Conservation (phyloP, 345 rosid species). For the Mangifera indica region DNA sequence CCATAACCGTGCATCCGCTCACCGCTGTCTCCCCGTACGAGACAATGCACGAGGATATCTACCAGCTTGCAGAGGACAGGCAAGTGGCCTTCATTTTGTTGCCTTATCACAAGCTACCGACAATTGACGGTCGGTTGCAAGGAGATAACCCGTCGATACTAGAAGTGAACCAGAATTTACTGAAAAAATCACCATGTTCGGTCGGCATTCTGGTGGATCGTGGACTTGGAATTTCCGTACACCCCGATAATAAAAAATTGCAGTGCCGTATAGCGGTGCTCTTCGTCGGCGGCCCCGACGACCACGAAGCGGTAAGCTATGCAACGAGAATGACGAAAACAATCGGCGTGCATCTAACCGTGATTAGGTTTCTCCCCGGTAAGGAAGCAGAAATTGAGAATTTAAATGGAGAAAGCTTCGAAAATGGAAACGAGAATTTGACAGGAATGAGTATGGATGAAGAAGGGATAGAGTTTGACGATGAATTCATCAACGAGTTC, state of each 20-base stretch:
- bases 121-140: slow-evolving; percentile 10
- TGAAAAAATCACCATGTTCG: slow-evolving; percentile 27
- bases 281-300: slow-evolving; percentile 33
- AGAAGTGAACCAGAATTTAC: slow-evolving; percentile 21
- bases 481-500: slow-evolving; percentile 37
- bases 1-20: slow-evolving; percentile 22
- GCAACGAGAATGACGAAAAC: slow-evolving; percentile 28
- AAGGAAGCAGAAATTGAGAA: background rate
- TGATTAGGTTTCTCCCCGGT: slow-evolving; percentile 17
- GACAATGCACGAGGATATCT: slow-evolving; percentile 35
- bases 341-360: slow-evolving; percentile 11
- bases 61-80: slow-evolving; percentile 31
- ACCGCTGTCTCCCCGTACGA: slow-evolving; percentile 32
- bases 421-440: background rate
- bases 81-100: slow-evolving; percentile 21
- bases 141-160: slow-evolving; percentile 14
- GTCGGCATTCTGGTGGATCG: slow-evolving; percentile 33
- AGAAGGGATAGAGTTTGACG: background rate
- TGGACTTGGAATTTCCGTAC: slow-evolving; percentile 15
- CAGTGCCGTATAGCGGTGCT: slow-evolving; percentile 21
- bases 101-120: slow-evolving; percentile 29
- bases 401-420: too few species aligned
- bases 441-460: background rate
- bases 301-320: slow-evolving; percentile 29
- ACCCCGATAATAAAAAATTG: background rate